A percentile compares a stretch with the other conserved stretches of the same genome.
Conservation (phyloP, 208 protist species). For the Acanthamoeba royreba region DNA sequence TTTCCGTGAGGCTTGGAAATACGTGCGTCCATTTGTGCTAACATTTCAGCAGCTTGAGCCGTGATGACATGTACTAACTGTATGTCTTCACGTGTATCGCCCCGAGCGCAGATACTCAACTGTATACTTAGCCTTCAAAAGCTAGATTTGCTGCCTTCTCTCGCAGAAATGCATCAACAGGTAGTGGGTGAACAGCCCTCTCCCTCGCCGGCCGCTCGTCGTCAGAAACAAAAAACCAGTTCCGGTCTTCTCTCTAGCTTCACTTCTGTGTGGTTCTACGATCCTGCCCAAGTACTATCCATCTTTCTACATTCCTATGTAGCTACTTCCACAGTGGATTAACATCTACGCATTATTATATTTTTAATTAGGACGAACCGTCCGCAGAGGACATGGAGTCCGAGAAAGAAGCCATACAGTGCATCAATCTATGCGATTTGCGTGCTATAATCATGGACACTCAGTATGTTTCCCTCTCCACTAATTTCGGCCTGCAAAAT, state of each 20-base stretch:
- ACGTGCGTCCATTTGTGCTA: too few relatives aligned
- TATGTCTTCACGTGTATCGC: not conserved
- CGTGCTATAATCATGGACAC: not conserved
- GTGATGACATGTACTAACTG: not conserved
- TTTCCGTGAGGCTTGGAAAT: conserved; percentile 72
- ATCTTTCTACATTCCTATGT: too few relatives aligned
- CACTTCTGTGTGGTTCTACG: not conserved
- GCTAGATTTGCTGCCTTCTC: not conserved
- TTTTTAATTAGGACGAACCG: not conserved
- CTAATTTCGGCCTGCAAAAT: too few relatives aligned
- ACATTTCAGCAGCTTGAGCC: too few relatives aligned
- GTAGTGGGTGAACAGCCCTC: not conserved
- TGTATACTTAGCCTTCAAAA: not conserved
- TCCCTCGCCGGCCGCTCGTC: not conserved
- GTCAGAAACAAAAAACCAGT: not conserved
- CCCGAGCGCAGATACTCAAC: not conserved
- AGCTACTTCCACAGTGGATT: too few relatives aligned
- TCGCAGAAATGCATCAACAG: not conserved
- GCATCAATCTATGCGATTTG: not conserved
- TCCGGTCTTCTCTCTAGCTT: not conserved
- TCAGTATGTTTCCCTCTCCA: not conserved
- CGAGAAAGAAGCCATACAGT: not conserved
- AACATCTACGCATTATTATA: not conserved
- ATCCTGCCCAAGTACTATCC: not conserved
- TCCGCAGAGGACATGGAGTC: conserved; percentile 8